phyloP scores from a whole-genome alignment of 192 early-diverging fungal genomes.

The Coemansia sp. region DNA sequence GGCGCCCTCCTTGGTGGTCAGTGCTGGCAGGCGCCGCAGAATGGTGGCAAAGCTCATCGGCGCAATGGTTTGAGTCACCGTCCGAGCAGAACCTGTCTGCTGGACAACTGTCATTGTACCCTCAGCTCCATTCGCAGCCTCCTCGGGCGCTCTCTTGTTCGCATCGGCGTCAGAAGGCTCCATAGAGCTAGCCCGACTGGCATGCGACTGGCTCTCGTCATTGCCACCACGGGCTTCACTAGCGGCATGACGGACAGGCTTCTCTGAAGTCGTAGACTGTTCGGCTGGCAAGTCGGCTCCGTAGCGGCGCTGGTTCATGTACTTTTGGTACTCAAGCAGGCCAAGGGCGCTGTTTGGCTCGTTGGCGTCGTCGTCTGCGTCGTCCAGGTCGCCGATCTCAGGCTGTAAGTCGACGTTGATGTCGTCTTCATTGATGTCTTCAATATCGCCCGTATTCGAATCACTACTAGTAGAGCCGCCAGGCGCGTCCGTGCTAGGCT shows the following conservation, averaged over 20 bases:
- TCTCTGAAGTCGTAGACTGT: conserved; percentile 17
- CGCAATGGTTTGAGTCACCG: conserved; percentile 24
- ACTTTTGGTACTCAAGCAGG: conserved; percentile 50
- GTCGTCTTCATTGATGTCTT: conserved; percentile 22
- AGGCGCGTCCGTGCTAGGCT: not conserved
- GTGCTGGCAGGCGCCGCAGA: conserved; percentile 70
- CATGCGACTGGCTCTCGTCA: not conserved
- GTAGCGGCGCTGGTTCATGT: conserved; percentile 28
- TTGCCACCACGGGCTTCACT: not conserved
- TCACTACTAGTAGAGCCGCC: not conserved
- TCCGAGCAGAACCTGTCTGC: conserved; percentile 21
- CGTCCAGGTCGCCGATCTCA: conserved; percentile 9
- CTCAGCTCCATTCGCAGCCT: not conserved
- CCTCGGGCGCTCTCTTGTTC: conserved; percentile 24
- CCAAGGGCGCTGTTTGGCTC: conserved; percentile 24
- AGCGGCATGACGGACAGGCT: conserved; percentile 2
- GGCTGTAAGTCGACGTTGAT: conserved; percentile 19
- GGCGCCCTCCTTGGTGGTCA: conserved; percentile 82
- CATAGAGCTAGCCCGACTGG: not conserved
- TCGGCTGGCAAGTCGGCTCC: not conserved
- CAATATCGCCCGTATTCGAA: not conserved
- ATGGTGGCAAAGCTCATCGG: conserved; percentile 65
- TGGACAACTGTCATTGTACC: conserved; percentile 28
- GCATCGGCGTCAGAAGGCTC: not conserved
- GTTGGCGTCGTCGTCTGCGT: conserved; percentile 26